Base-by-base conservation (phyloP, 164 flowering plant species). In the Amborella trichopoda region DNA sequence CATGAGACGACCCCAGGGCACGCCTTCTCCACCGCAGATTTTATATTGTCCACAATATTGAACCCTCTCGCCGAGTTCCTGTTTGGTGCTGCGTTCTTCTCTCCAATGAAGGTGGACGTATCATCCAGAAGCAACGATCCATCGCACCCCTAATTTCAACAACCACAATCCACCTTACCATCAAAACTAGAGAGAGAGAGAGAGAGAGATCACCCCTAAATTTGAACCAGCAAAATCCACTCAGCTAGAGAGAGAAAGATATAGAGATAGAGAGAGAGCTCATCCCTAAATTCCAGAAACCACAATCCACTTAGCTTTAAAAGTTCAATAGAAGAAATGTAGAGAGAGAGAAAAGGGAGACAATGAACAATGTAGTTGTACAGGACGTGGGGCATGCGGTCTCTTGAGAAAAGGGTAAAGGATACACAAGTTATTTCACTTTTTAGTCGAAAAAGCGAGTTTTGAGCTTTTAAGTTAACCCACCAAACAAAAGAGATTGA, bases 1-100 rank as follows among this genome's bases (percentile, higher is more conserved):
- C 41, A 38, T 8, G 41, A 38, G 20, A 38, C 41, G 20, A 38
- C 41, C 16, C 41, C 41, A 38, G 41, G 41, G 20, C 41, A 38
- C 8, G 41, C 20, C 41, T 38, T 22, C 41, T 38, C 41, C 17
- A 38, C 41, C 4, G 41, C 41, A 38, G 41, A 18, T 22, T 38
- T 38, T 19, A 38, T 38, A n/a, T 19, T 22, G 20, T 38, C 41
- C 16, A 38, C 20, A 9, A 12, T 22, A 18, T 38, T 22, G 20
- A 38, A 16, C 20, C 41, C 41, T 38, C 41, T 38, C 9, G 20
- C 16, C 8, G 41, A 38, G 41, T 38, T 38, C 20, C 2, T 16
- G 20, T 38, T 38, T 3, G 41, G 41, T 16, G 16, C 41, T 9
- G 41, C 41, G 6, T 38, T 8, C 21, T 38, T 38, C 20, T 38